These are phyloP conservation scores for Isatis tinctoria DNA, from an alignment of 345 rosid genomes.

Conservation along the genomic window DNA sequence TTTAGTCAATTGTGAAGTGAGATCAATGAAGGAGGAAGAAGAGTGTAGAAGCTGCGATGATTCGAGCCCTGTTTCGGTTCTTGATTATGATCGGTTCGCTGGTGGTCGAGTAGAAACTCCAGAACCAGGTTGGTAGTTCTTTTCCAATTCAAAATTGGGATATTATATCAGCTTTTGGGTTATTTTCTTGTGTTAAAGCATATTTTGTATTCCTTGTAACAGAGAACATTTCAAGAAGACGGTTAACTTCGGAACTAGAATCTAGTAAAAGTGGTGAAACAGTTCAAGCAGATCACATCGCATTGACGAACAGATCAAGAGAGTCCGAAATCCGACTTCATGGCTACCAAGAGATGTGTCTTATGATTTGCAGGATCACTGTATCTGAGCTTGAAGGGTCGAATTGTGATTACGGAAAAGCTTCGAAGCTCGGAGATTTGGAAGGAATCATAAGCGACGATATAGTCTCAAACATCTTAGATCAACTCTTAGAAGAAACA, in stretches of 20 bases:
- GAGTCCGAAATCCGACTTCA: neutral
- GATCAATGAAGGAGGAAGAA: constrained; percentile 28
- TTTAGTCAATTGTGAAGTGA: constrained; percentile 13
- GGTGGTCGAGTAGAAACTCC: constrained; percentile 35
- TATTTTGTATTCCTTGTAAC: neutral
- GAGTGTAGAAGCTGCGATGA: constrained; percentile 53
- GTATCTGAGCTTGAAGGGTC: constrained; percentile 5
- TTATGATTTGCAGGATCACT: constrained; percentile 18
- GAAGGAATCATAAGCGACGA: constrained; percentile 16
- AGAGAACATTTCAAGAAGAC: constrained; percentile 21
- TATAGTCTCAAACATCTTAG: constrained; percentile 22
- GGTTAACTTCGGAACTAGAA: constrained; percentile 9
- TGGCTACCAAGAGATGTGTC: constrained; percentile 18
- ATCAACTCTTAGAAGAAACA: constrained; percentile 33
- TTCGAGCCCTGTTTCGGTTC: constrained; percentile 88
- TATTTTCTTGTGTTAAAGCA: neutral
- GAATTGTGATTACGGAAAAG: constrained; percentile 7
- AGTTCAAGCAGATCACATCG: neutral
- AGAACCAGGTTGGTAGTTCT: constrained; percentile 36
- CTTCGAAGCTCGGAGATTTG: constrained; percentile 12
- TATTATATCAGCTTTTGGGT: neutral
- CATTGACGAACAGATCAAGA: neutral
- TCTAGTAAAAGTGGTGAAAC: neutral
- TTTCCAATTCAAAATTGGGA: neutral
- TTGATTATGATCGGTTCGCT: constrained; percentile 52